Base-by-base conservation (phyloP, 306 rosid genomes). In the Begonia peltatifolia region DNA sequence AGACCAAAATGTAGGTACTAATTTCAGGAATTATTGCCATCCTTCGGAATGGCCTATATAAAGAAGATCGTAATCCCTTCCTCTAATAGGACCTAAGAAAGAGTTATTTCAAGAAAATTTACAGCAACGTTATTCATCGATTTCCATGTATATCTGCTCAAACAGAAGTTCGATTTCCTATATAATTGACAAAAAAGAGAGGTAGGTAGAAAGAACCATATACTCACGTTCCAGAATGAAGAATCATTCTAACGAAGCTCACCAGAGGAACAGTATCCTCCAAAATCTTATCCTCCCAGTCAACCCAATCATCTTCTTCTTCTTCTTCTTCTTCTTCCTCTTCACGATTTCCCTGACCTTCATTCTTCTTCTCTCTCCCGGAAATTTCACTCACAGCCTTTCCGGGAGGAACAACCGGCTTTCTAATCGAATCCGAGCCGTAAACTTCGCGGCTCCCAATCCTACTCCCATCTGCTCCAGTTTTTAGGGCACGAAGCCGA, bases 221-320 rank as follows among this genome's bases (percentile, higher is more conserved):
- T 42, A 58, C 87, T 61, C 67, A 92, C 84, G 49, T 76, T 46
- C 78, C 88, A 66, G 99, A 81, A 66, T 86, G 99, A 68, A 92
- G 93, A 73, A 92, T 64, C 81, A 70, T 86, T 62, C 96, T 67
- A 14, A 83, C 96, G 64, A 83, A 83, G 43, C 80, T 79, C 64
- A 92, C 96, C 42, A 92, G 67, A 64, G 99, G 99, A 65, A 92
- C 94, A 4, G 99, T 92, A 41, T 86, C 96, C 58, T 86, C 88
- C 66, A 92, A 65, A 86, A 92, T 92, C 89, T 72, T 82, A 65
- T 92, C 96, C 63, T 92, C 99, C 99, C 99, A 92, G 52, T 90
- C 95, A 66, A 83, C 68, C 84, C 82, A 78, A 46, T 30, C 38
- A 30, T 30, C 38, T 38, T 30, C 38, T 0, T 30, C 38, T 30